These are phyloP conservation scores for Kwoniella mangroviensis DNA, from an alignment of 768 basidiomycete species.

Conservation along the genomic window DNA sequence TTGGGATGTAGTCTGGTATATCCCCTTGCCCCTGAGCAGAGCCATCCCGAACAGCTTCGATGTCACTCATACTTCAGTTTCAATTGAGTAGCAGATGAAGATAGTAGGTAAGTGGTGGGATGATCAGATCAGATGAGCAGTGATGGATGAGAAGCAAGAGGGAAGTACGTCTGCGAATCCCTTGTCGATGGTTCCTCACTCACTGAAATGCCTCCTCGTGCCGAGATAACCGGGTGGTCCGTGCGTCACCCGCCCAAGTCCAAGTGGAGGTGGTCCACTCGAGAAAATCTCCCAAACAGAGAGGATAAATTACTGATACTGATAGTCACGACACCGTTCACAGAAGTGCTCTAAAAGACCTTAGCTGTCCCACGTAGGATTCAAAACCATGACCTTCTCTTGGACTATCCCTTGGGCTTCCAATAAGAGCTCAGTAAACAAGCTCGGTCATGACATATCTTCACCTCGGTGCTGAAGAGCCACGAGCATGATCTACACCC, in stretches of 20 bases:
- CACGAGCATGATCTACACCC: too few species aligned
- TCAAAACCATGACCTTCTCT: too few species aligned
- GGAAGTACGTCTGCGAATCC: neutral
- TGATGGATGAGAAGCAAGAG: neutral
- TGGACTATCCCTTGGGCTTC: too few species aligned
- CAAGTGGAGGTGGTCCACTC: neutral
- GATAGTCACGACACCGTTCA: too few species aligned
- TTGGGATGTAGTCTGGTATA: constrained; percentile 14
- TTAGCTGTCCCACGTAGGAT: too few species aligned
- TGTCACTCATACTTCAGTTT: neutral
- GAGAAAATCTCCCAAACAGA: too few species aligned
- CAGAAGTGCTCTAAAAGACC: too few species aligned
- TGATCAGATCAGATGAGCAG: neutral
- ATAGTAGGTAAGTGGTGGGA: neutral
- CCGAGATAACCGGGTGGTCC: neutral
- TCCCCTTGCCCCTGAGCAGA: neutral
- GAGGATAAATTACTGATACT: too few species aligned
- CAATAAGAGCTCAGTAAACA: too few species aligned
- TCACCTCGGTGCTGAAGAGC: too few species aligned
- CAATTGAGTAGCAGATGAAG: neutral
- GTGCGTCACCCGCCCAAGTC: neutral
- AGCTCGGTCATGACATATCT: too few species aligned
- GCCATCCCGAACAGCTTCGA: neutral
- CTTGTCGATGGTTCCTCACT: neutral
- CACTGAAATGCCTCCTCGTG: too few species aligned